phyloP scores from a whole-genome alignment of 768 basidiomycete species.

The Cyclocybe cylindracea region DNA sequence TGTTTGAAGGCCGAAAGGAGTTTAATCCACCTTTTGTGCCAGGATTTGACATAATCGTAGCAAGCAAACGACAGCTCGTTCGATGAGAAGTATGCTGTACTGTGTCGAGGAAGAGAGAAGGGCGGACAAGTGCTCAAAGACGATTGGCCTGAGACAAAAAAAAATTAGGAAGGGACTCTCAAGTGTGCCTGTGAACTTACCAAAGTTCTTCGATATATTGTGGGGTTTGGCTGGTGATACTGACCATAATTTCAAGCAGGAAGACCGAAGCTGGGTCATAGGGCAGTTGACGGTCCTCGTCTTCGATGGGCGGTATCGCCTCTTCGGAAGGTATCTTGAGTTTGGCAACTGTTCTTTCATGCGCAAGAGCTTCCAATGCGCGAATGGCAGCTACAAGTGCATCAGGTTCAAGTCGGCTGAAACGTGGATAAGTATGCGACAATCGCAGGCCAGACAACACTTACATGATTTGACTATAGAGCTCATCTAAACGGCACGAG shows the following conservation, averaged over 20 bases:
- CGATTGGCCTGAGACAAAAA: conserved; percentile 71
- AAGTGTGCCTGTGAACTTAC: conserved; percentile 40
- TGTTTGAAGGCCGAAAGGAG: background rate
- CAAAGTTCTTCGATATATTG: conserved; percentile 87
- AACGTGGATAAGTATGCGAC: conserved; percentile 1
- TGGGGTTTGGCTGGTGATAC: conserved; percentile 76
- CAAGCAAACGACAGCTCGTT: conserved; percentile 89
- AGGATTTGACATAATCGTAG: conserved; percentile 83
- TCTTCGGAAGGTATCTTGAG: conserved; percentile 74
- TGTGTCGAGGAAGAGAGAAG: conserved; percentile 74
- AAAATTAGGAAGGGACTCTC: background rate
- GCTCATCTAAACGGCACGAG: conserved; percentile 90
- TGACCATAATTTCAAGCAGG: conserved; percentile 93
- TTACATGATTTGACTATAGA: conserved; percentile 92
- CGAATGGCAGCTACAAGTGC: conserved; percentile 83
- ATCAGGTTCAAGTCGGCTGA: conserved; percentile 76
- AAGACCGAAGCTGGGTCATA: conserved; percentile 97
- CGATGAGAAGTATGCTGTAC: conserved; percentile 90
- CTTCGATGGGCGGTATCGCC: conserved; percentile 38
- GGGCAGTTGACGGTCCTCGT: conserved; percentile 59
- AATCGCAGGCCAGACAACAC: conserved; percentile 26
- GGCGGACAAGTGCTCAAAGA: conserved; percentile 90
- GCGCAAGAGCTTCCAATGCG: conserved; percentile 87
- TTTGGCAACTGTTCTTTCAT: conserved; percentile 83
- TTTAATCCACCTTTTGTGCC: conserved; percentile 64